Base-by-base conservation (phyloP, 129 eudicot genomes). In the Logfia minima region DNA sequence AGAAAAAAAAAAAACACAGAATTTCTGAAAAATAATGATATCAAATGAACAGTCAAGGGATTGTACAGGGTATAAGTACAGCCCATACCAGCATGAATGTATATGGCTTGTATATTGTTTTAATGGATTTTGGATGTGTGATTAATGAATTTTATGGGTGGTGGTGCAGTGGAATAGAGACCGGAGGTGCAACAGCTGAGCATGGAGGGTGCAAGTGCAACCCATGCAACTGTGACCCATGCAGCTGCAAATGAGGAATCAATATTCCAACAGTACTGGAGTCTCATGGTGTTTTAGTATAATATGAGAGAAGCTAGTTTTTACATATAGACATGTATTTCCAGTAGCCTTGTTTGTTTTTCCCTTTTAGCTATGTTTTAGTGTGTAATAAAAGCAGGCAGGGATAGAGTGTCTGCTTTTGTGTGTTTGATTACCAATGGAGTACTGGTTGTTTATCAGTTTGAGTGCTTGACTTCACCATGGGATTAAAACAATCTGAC, bases 141-240 rank as follows among this genome's bases (percentile, higher is more conserved):
- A 18, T 4, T 65, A 18, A 66, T 31, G 70, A 6, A 4, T 66
- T 66, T 16, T 43, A n/a, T 58, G 13, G 23, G 23, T 31, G 11
- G 23, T 66, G 41, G 10, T 66, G 70, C 70, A 66, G 70, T 66
- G 70, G 10, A 3, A 7, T 66, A 8, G 70, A 66, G 70, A 31
- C 70, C 4, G 45, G 48, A 66, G 70, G 11, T 28, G 48, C 70
- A 66, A 31, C 22, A 5, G 14, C 69, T 16, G 70, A 66, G 48
- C 26, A 66, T 16, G 70, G 70, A 31, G 70, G 48, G 18, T 66
- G 70, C 70, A 66, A 66, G 48, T 66, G 70, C 45, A 32, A 66
- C 11, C 70, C 70, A 18, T 66, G 70, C 70, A 32, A 66, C 14
- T 66, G 70, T 66, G 45, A 32, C 48, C 70, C 70, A 66, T 66